Base-by-base conservation (phyloP, 2,329 filamentous ascomycete species). In the Penicillium sp. region DNA sequence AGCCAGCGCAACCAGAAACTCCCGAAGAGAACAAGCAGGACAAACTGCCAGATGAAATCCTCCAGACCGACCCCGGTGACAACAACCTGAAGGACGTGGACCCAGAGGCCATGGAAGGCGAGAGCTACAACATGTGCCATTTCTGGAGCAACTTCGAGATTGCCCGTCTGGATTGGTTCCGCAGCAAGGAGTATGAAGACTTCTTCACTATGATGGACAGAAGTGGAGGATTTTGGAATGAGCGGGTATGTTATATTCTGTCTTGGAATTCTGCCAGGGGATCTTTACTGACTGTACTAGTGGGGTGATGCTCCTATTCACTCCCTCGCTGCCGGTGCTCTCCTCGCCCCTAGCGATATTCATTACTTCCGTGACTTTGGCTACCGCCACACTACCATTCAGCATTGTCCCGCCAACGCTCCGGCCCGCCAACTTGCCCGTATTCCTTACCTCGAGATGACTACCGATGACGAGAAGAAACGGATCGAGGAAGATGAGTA, bases 111-210 rank as follows among this genome's bases (percentile, higher is more conserved):
- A 99, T 99, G 94, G 93, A 97, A 72, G 91, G 92, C 61, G 94
- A 99, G 74, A 90, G 87, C 67, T 99, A 99, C 82, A 99, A 99
- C 79, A 99, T 99, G 94, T 99, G 94, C 74, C 94, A 99, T 80
- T 99, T 97, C 81, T 99, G 94, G 94, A 96, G 92, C 74, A 99
- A 99, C 75, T 99, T 99, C 66, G 94, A 99, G 76, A 99, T 99
- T 77, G 94, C 94, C 14, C 86, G 87, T 57, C 83, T 99, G 59
- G 89, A 90, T 77, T 99, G 92, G 86, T 97, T 97, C 84, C 86
- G 94, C 66, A 97, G 92, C 80, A 93, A 96, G 77, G 89, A 92
- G 71, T 99, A 99, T 73, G 89, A 96, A 67, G 94, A 97, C 64
- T 99, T 99, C 75, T 99, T 99, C 75, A 82, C 97, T 69, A 95